Percentiles rank a stretch among this genome's conserved stretches.
Evolutionary conservation across 2,329 filamentous ascomycete species (phyloP).

Genomic region (Emergomyces africanus): DNA sequence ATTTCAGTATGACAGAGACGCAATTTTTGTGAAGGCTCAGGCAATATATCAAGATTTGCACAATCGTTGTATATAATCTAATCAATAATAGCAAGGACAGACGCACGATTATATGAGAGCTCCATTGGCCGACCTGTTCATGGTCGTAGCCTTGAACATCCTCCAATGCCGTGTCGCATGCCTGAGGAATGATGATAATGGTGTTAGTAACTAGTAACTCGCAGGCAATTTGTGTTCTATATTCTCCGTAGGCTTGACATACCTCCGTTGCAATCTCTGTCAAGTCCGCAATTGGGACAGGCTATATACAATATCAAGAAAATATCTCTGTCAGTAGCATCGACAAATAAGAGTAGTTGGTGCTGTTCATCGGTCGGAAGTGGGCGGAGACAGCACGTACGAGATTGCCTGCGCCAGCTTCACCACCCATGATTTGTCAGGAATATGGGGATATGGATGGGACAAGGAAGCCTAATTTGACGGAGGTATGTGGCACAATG

Average conservation of each 20-base stretch:
- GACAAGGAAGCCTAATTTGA: neutral
- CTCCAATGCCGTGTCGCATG: constrained; percentile 67
- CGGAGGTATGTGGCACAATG: neutral
- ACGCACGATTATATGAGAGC: constrained; percentile 80
- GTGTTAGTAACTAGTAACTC: constrained; percentile 2
- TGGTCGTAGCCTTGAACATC: constrained; percentile 75
- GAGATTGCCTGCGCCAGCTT: neutral
- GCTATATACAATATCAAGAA: constrained; percentile 36
- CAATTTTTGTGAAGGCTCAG: too few species aligned
- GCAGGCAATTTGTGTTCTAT: neutral
- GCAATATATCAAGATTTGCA: neutral
- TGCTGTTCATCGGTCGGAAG: neutral
- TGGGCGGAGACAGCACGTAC: neutral
- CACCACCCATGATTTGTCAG: neutral
- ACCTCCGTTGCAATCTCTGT: constrained; percentile 80
- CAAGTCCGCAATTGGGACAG: constrained; percentile 61
- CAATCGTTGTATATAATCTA: neutral
- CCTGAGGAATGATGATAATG: constrained; percentile 39
- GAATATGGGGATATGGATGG: neutral
- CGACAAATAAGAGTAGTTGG: neutral
- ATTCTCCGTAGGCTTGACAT: constrained; percentile 19
- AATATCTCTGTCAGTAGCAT: neutral
- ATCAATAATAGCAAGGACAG: neutral
- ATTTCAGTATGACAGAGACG: too few species aligned
- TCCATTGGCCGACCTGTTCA: constrained; percentile 73